Evolutionary conservation across 306 rosid species (phyloP).

Genomic region (Acacia melanoxylon): DNA sequence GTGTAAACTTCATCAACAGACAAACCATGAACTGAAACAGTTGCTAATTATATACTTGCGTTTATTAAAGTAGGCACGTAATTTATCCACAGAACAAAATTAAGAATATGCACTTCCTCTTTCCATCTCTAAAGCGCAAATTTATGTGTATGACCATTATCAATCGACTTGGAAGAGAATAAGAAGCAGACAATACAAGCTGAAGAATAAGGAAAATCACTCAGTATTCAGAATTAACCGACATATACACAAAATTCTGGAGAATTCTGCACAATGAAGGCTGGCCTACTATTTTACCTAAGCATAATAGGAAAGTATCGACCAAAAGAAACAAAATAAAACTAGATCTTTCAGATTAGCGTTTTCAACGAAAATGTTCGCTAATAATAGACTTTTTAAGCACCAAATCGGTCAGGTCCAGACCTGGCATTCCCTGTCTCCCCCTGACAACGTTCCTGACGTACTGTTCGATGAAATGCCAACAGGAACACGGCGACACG

Average conservation of each 20-base stretch:
- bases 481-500: conserved; percentile 48
- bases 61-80: neutral
- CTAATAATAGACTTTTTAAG: neutral
- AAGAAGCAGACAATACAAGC: neutral
- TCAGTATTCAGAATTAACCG: neutral
- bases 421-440: conserved; percentile 60
- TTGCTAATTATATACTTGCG: neutral
- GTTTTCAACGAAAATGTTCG: neutral
- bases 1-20: neutral
- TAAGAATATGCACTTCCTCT: neutral
- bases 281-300: conserved; percentile 7
- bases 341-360: neutral
- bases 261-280: conserved; percentile 7
- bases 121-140: neutral
- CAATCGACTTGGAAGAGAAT: neutral
- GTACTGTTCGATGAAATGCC: conserved; percentile 39
- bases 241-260: neutral
- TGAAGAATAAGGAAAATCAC: neutral
- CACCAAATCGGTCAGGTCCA: conserved; percentile 41
- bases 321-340: neutral
- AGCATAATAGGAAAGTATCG: neutral
- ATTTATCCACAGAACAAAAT: neutral
- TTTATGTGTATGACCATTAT: neutral
- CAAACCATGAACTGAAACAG: conserved; percentile 4
- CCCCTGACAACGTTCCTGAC: conserved; percentile 54